Evolutionary conservation across 2,329 filamentous ascomycete species (phyloP), one percentile per base, ranked within the genome.

Genomic region (Diaporthe sp.): DNA sequence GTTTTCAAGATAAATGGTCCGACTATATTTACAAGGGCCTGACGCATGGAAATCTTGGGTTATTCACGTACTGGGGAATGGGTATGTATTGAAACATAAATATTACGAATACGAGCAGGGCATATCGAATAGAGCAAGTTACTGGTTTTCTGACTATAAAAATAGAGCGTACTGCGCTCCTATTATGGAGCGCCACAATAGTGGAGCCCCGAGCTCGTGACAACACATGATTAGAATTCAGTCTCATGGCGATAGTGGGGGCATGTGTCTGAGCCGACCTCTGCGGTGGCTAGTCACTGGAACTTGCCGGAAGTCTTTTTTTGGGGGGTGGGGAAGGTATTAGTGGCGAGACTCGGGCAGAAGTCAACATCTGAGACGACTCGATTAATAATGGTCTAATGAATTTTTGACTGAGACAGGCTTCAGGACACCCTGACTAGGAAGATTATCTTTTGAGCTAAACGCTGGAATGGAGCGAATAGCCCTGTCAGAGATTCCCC

Each of bases 311-410:
- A 44, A 13, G 37, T n/a, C n/a, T n/a, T n/a, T n/a, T 8, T 44
- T 7, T n/a, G 44, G 17, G 32, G 9, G 32, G 9, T 35, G 32
- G 32, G 22, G 44, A 22, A 5, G 22, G 44, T 2, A 47, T 9
- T 35, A 35, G 6, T 37, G 37, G 6, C 10, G 22, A 50, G 44
- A 8, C 44, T 13, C n/a, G 9, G 44, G 10, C 9, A 50, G 10
- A 10, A 12, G 22, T 25, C 44, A 12, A 50, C 22, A n/a, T 12
- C 9, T 4, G 9, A 50, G 22, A 50, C 9, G 8, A n/a, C 25
- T 50, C 22, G 4, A 4, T 12, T 12, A 4, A 12, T 12, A 12
- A 0, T 12, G 12, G 12, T 25, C n/a, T 3, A 12, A 0, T 22
- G 2, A 25, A n/a, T 25, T 25, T n/a, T 12, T 50, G 44, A 10